Base-by-base conservation (phyloP, 192 early-diverging fungal genomes). In the Phlyctochytrium bullatum region DNA sequence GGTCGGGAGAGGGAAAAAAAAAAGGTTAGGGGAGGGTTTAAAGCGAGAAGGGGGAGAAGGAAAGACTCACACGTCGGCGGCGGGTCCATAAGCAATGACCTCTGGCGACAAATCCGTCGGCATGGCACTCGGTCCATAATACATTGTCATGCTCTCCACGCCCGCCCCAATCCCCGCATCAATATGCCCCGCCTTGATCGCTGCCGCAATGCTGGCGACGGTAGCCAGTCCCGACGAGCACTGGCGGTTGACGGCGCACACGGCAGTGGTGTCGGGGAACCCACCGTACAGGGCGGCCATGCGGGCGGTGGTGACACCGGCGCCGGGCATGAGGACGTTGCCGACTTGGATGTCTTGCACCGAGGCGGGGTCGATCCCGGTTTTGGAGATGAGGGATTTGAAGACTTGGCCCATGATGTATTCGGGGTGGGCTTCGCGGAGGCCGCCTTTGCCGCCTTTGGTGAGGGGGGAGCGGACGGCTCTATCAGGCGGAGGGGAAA, bases 141-240 rank as follows among this genome's bases (percentile, higher is more conserved):
- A 88, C 75, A 90, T 83, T 64, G 92, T 88, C 94, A 96, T 96
- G 79, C 90, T 91, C 73, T 95, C 94, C 27, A 96, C 91, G 75
- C 93, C 94, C 52, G 93, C 93, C 47, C 95, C 93, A 70, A 98
- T 93, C 66, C 95, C 95, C 59, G 92, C 80, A 69, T 93, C 91
- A 67, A 96, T 94, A 80, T 88, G 83, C 59, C 94, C 95, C 31
- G 89, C 77, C 76, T 89, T 88, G 80, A 98, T 96, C 54, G 88
- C 89, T 64, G 89, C 85, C 31, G 92, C 96, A 63, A 96, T 90
- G 73, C 89, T 82, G 59, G 84, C 91, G 56, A 90, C 89, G 20
- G 96, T 93, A 60, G 94, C 91, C 30, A 98, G 88, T 60, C 96
- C 94, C 59, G 87, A 90, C 51, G 93, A 93, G 85, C 94, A 98